A percentile compares a stretch with the other conserved stretches of the same genome.
Evolutionary conservation across 352 stramenopile genomes (phyloP).

Genomic region (Pythium phragmiticola): DNA sequence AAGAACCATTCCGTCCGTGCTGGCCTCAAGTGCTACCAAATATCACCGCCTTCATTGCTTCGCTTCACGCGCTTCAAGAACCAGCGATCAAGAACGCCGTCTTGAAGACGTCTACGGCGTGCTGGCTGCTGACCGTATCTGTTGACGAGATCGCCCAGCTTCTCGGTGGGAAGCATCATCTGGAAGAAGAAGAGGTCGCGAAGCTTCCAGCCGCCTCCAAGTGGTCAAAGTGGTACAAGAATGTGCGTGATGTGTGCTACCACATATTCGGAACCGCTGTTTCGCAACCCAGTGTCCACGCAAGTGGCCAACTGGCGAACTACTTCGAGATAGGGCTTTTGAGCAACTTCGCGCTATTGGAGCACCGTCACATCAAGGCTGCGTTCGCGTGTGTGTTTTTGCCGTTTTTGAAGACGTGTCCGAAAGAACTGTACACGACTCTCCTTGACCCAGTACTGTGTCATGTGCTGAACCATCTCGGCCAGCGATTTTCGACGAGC

Average conservation of each 20-base stretch:
- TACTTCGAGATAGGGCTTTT: slow-evolving; percentile 65
- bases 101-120: slow-evolving; percentile 53
- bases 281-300: slow-evolving; percentile 50
- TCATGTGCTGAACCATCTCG: slow-evolving; percentile 56
- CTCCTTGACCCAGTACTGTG: slow-evolving; percentile 64
- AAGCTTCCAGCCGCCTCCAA: slow-evolving; percentile 47
- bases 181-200: slow-evolving; percentile 64
- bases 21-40: slow-evolving; percentile 79
- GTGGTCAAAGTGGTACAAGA: slow-evolving; percentile 83
- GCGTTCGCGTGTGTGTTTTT: slow-evolving; percentile 67
- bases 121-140: slow-evolving; percentile 69
- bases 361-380: slow-evolving; percentile 74
- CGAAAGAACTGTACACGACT: slow-evolving; percentile 48
- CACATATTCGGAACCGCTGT: slow-evolving; percentile 72
- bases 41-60: slow-evolving; percentile 51
- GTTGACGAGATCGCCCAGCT: slow-evolving; percentile 75
- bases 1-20: slow-evolving; percentile 44
- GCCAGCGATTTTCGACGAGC: slow-evolving; percentile 43
- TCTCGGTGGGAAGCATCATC: slow-evolving; percentile 68
- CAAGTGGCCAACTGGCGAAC: slow-evolving; percentile 36
- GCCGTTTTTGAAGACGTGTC: slow-evolving; percentile 71
- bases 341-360: slow-evolving; percentile 60
- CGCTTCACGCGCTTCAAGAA: slow-evolving; percentile 58
- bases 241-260: slow-evolving; percentile 74
- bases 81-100: slow-evolving; percentile 50